These are phyloP conservation scores for Prunus fruticosa DNA, from an alignment of 306 rosid genomes.

Conservation along the genomic window DNA sequence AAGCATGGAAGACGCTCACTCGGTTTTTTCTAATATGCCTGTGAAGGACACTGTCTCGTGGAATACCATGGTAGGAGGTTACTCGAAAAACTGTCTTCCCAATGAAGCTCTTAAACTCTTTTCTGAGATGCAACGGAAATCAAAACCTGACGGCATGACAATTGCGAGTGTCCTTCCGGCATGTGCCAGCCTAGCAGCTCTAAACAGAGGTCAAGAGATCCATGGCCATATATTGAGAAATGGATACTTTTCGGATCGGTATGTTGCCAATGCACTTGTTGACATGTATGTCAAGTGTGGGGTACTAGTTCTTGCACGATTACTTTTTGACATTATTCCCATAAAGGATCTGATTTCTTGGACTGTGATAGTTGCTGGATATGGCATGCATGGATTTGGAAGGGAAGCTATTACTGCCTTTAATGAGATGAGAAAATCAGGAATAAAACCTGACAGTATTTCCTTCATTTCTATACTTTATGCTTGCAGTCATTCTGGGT, in stretches of 20 bases:
- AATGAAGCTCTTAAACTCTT: constrained; percentile 56
- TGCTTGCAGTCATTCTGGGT: constrained; percentile 72
- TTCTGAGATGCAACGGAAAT: constrained; percentile 45
- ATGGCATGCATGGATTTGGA: constrained; percentile 78
- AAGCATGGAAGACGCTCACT: constrained; percentile 65
- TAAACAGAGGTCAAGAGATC: constrained; percentile 63
- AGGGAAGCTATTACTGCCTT: constrained; percentile 55
- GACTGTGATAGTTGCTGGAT: constrained; percentile 71
- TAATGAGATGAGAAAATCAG: constrained; percentile 48
- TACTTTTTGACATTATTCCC: constrained; percentile 47
- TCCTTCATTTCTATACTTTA: constrained; percentile 63
- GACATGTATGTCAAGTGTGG: constrained; percentile 76
- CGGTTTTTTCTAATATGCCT: constrained; percentile 46
- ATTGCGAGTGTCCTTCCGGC: constrained; percentile 65
- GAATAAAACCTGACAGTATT: constrained; percentile 54
- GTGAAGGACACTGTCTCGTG: constrained; percentile 59
- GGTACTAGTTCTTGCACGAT: constrained; percentile 46
- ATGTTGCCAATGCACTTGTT: constrained; percentile 57
- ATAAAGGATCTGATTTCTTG: constrained; percentile 59
- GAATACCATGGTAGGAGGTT: constrained; percentile 79
- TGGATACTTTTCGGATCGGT: constrained; percentile 39
- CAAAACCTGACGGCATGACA: constrained; percentile 48
- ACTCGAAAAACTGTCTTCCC: constrained; percentile 57
- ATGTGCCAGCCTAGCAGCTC: constrained; percentile 69
- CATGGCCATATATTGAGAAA: constrained; percentile 54